Conservation (phyloP, 2,329 filamentous ascomycete species). For the Sporothrix euskadiensis region DNA sequence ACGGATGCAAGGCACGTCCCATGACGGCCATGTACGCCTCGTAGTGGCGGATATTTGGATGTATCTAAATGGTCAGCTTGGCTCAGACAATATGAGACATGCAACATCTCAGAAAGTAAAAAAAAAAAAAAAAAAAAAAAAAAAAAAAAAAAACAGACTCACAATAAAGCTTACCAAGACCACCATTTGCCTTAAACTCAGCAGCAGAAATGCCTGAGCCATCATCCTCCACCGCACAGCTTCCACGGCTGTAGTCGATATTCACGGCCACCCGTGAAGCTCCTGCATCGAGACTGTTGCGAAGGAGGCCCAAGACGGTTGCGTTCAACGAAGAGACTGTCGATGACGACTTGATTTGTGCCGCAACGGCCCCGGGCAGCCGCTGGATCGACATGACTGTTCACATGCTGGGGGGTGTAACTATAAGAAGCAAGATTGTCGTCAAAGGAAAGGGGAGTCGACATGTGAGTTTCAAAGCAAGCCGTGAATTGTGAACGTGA, state of each 20-base stretch:
- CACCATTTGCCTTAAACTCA: conserved; percentile 72
- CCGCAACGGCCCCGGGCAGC: conserved; percentile 68
- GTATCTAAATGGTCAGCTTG: conserved; percentile 59
- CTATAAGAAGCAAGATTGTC: not conserved
- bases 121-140: not conserved
- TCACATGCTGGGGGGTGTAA: conserved; percentile 11
- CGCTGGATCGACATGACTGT: conserved; percentile 62
- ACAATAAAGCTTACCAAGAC: conserved; percentile 74
- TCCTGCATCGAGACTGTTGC: conserved; percentile 81
- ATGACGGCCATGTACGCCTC: conserved; percentile 61
- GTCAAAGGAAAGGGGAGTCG: not conserved
- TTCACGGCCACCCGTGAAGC: conserved; percentile 62
- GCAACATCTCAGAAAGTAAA: not conserved
- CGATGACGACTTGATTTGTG: conserved; percentile 84
- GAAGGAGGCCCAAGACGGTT: conserved; percentile 70
- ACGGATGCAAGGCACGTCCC: conserved; percentile 79
- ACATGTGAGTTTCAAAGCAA: not conserved
- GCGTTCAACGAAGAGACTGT: conserved; percentile 71
- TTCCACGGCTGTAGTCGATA: conserved; percentile 72
- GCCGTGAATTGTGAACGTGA: not conserved
- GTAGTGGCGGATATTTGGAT: conserved; percentile 62
- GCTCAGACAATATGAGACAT: not conserved
- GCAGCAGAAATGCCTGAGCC: conserved; percentile 71
- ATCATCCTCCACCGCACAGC: conserved; percentile 81
- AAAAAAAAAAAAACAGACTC: conserved; percentile 38